Evolutionary conservation across 768 basidiomycete species (phyloP).

Genomic region (Termitomyces sp.): DNA sequence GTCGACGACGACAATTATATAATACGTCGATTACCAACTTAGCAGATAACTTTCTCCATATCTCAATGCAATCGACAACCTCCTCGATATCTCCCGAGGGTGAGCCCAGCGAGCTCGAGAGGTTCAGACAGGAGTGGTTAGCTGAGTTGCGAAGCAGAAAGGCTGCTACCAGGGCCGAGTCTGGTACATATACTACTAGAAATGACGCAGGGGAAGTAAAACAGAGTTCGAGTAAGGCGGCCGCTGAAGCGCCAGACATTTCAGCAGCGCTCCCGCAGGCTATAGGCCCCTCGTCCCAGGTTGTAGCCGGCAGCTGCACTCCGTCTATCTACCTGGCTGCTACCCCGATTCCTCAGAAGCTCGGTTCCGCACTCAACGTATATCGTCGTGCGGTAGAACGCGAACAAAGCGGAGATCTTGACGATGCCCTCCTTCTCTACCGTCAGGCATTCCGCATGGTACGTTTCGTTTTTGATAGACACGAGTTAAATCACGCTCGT

Average conservation of each 20-base stretch:
- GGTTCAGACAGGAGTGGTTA: conserved; percentile 73
- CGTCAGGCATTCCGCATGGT: conserved; percentile 73
- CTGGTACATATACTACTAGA: neutral
- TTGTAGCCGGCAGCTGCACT: conserved; percentile 14
- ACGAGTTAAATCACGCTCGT: neutral
- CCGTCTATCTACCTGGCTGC: conserved; percentile 21
- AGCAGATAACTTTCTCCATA: conserved; percentile 4
- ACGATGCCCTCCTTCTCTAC: conserved; percentile 73
- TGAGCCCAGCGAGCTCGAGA: conserved; percentile 58
- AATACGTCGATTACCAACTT: conserved; percentile 4
- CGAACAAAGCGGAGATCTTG: conserved; percentile 71
- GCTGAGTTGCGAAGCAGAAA: conserved; percentile 50
- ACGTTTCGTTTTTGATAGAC: conserved; percentile 4
- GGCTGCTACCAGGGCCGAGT: conserved; percentile 8
- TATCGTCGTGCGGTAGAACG: conserved; percentile 68
- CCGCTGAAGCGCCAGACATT: neutral
- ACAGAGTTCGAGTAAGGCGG: conserved; percentile 2
- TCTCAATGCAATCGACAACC: conserved; percentile 16
- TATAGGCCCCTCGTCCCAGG: conserved; percentile 15
- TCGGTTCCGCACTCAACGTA: conserved; percentile 50
- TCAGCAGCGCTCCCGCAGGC: neutral
- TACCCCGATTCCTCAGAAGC: conserved; percentile 24
- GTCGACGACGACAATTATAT: conserved; percentile 2
- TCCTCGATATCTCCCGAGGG: conserved; percentile 18
- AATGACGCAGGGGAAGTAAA: conserved; percentile 5